phyloP scores from a whole-genome alignment of 441 rosid species.

The Gossypium schwendimanii region DNA sequence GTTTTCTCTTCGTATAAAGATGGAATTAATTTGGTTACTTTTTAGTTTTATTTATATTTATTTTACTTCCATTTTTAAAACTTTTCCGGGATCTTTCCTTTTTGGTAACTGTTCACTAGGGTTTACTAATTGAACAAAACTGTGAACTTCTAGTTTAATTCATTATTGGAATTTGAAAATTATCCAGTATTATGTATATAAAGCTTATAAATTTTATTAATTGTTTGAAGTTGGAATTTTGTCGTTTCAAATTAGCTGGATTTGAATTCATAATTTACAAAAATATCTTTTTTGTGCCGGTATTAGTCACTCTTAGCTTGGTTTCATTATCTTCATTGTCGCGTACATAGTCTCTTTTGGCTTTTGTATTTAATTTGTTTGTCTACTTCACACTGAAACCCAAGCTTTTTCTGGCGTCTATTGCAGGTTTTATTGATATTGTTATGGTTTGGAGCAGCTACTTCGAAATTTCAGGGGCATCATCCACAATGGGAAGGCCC shows the following conservation, averaged over 20 bases:
- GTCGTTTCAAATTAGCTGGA: conserved; percentile 8
- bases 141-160: not conserved
- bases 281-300: conserved; percentile 13
- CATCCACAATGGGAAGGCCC: conserved; percentile 33
- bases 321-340: conserved; percentile 20
- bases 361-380: not conserved
- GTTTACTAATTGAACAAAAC: not conserved
- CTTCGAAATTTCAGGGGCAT: conserved; percentile 10
- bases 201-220: conserved; percentile 2
- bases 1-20: not conserved
- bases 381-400: not conserved
- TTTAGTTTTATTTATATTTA: not conserved
- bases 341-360: not conserved
- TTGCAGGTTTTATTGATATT: conserved; percentile 56
- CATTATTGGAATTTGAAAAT: not conserved
- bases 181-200: conserved; percentile 1
- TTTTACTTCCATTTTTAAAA: not conserved
- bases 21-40: not conserved
- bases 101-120: conserved; percentile 8
- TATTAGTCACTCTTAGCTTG: conserved; percentile 12
- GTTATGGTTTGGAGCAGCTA: conserved; percentile 29
- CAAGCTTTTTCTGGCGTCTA: conserved; percentile 3
- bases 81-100: not conserved
- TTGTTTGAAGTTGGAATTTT: not conserved
- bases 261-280: conserved; percentile 16